Evolutionary conservation across 495 filamentous ascomycete genomes (phyloP).

Genomic region (Massariosphaeria phaeospora): DNA sequence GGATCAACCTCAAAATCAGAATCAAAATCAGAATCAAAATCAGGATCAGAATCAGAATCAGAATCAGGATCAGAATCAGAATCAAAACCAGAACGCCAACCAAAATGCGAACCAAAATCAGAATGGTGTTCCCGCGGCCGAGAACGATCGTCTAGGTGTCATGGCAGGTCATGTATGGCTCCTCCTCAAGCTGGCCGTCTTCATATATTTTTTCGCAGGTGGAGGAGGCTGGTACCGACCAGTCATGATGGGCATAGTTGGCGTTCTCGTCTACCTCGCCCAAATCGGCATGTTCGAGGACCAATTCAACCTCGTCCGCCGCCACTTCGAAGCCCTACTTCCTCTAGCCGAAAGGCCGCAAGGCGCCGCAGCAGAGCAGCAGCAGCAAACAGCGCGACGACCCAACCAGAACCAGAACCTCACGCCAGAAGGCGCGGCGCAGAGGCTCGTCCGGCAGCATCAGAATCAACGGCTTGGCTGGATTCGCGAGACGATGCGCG

Average conservation of each 20-base stretch:
- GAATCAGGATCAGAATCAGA: constrained; percentile 17
- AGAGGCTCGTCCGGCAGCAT: constrained; percentile 51
- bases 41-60: not conserved
- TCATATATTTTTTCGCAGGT: constrained; percentile 74
- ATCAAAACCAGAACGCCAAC: constrained; percentile 19
- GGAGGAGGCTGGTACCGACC: constrained; percentile 68
- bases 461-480: constrained; percentile 48
- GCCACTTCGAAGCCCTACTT: constrained; percentile 68
- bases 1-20: constrained; percentile 11
- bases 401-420: constrained; percentile 33
- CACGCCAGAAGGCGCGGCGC: constrained; percentile 51
- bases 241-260: constrained; percentile 56
- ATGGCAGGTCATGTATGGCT: constrained; percentile 59
- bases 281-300: constrained; percentile 59
- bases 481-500: constrained; percentile 54
- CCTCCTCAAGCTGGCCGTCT: constrained; percentile 66
- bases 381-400: not conserved
- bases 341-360: constrained; percentile 42
- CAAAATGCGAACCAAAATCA: not conserved
- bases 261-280: constrained; percentile 56
- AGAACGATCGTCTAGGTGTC: constrained; percentile 14
- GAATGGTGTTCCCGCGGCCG: constrained; percentile 12
- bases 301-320: constrained; percentile 58
- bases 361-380: not conserved
- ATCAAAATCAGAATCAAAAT: constrained; percentile 20